Conservation (phyloP, 495 filamentous ascomycete genomes). For the Collariella sp. region DNA sequence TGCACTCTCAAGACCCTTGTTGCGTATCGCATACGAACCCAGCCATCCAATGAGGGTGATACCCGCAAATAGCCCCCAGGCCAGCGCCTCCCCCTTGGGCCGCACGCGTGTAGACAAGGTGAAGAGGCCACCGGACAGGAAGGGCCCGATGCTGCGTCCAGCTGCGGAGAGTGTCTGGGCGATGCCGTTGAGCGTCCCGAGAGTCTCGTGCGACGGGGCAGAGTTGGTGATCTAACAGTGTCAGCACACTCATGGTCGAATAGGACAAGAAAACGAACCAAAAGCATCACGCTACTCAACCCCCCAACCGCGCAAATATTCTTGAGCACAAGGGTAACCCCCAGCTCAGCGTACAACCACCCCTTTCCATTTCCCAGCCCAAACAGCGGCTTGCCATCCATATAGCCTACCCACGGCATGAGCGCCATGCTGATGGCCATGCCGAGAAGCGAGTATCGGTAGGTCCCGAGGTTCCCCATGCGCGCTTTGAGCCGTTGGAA, state of each 20-base stretch:
- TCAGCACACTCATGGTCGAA: constrained; percentile 9
- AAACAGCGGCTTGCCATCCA: constrained; percentile 36
- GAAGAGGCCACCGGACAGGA: constrained; percentile 78
- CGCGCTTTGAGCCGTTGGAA: constrained; percentile 72
- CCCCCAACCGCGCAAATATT: constrained; percentile 83
- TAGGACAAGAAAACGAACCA: constrained; percentile 46
- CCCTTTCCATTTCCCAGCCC: constrained; percentile 47
- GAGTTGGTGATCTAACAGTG: constrained; percentile 76
- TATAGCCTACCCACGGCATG: constrained; percentile 85
- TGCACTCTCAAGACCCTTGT: constrained; percentile 48
- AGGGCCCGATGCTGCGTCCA: constrained; percentile 79
- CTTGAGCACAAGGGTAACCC: constrained; percentile 72
- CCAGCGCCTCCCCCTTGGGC: constrained; percentile 74
- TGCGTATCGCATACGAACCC: constrained; percentile 63
- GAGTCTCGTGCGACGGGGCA: constrained; percentile 71
- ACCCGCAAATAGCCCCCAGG: constrained; percentile 76
- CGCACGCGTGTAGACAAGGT: constrained; percentile 57
- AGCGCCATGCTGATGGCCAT: constrained; percentile 75
- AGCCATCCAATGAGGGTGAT: constrained; percentile 69
- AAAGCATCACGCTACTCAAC: constrained; percentile 75
- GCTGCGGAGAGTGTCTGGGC: constrained; percentile 91
- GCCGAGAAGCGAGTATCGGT: constrained; percentile 68
- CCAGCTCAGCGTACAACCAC: constrained; percentile 68
- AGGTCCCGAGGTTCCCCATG: constrained; percentile 78
- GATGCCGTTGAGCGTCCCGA: constrained; percentile 87